Percentiles rank a stretch among this genome's conserved stretches.
phyloP scores from a whole-genome alignment of 495 filamentous ascomycete genomes.

The Penicillium psychrofluorescens region DNA sequence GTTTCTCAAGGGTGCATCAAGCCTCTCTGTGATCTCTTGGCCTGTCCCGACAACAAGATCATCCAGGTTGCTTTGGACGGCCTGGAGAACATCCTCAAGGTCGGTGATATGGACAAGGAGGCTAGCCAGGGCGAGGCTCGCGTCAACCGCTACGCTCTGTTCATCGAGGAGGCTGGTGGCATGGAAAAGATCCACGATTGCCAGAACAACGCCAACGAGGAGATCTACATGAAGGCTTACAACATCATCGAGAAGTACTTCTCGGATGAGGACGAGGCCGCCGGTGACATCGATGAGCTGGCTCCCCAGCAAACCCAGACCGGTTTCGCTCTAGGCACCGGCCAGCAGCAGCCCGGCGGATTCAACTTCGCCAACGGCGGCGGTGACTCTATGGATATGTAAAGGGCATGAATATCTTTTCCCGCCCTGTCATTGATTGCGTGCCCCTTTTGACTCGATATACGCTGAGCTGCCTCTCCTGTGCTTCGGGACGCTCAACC shows the following conservation, averaged over 20 bases:
- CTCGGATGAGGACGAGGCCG: slow-evolving; percentile 92
- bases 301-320: slow-evolving; percentile 62
- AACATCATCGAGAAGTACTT: slow-evolving; percentile 99
- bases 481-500: neutral
- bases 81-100: slow-evolving; percentile 98
- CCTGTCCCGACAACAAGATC: slow-evolving; percentile 99
- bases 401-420: slow-evolving; percentile 24
- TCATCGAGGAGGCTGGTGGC: slow-evolving; percentile 96
- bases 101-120: slow-evolving; percentile 97
- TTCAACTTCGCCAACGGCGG: slow-evolving; percentile 96
- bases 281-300: slow-evolving; percentile 63
- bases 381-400: slow-evolving; percentile 97
- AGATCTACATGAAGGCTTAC: slow-evolving; percentile 99
- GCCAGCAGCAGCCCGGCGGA: slow-evolving; percentile 63
- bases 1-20: slow-evolving; percentile 93
- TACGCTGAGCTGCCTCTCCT: neutral
- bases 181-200: slow-evolving; percentile 99
- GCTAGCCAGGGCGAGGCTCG: slow-evolving; percentile 62
- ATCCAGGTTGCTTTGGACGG: slow-evolving; percentile 98
- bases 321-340: slow-evolving; percentile 79
- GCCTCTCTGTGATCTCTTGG: slow-evolving; percentile 91
- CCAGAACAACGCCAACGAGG: slow-evolving; percentile 99
- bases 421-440: too few relatives aligned
- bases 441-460: too few relatives aligned
- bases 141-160: slow-evolving; percentile 94